Base-by-base conservation (phyloP, 192 early-diverging fungal genomes). In the Umbelopsis ramanniana region DNA sequence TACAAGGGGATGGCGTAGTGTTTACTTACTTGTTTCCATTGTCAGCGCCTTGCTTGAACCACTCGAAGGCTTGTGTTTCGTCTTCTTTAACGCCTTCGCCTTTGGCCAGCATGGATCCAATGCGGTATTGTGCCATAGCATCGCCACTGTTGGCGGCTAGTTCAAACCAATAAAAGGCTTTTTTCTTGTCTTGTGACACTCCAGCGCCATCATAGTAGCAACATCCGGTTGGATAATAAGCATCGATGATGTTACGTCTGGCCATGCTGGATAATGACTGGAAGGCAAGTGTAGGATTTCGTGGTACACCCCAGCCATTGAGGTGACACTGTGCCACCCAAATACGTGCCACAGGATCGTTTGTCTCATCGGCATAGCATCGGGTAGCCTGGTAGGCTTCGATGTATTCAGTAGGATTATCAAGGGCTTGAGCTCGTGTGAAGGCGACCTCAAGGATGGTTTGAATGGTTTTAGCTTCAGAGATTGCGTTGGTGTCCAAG, bases 291-390 rank as follows among this genome's bases (percentile, higher is more conserved):
- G 37, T 37, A 37, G 45, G 50, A 43, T 77, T 68, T 23, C 24
- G 8, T 8, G 71, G 15, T 14, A 69, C 52, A 38, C 75, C 75
- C 50, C 71, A 69, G 10, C 75, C 75, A 24, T 72, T 55, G 9
- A 77, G 35, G 17, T 53, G 52, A 48, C 75, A 77, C 55, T 68
- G 71, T n/a, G 75, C 75, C 0, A 77, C 29, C 66, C 70, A 77
- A 12, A 77, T 66, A n/a, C 53, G 46, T 2, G 71, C 66, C 0
- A 68, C 24, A 23, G 53, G 38, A n/a, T 68, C 71, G 0, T 72
- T 46, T 12, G 68, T 48, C 15, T 60, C 19, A 24, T 43, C n/a
- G 11, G 75, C 46, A 54, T 46, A 77, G 43, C 52, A 40, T 29
- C 60, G 47, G 5, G 70, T 68, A 0, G 70, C 70, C 24, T 68